Conservation (phyloP, 768 basidiomycete species). For the Lyophyllum atratum region DNA sequence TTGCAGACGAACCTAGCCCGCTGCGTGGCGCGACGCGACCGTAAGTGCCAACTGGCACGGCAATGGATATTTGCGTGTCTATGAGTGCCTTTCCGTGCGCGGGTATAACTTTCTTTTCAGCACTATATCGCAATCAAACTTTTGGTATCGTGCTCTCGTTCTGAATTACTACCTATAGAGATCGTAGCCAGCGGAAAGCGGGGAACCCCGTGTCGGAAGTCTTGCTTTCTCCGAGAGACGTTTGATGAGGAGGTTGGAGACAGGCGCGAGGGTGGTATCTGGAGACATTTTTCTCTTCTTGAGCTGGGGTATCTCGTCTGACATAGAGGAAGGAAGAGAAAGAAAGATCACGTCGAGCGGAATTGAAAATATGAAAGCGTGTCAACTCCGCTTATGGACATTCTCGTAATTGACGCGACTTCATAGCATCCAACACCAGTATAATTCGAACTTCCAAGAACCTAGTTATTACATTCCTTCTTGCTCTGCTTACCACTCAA, state of each 20-base stretch:
- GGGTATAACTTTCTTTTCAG: constrained; percentile 81
- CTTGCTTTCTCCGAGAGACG: constrained; percentile 79
- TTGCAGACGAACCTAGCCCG: constrained; percentile 74
- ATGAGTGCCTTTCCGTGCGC: constrained; percentile 91
- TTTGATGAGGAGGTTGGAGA: constrained; percentile 75
- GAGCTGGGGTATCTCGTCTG: constrained; percentile 32
- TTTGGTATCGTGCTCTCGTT: background rate
- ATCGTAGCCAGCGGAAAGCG: constrained; percentile 92
- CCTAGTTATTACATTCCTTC: background rate
- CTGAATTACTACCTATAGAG: constrained; percentile 69
- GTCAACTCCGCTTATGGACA: constrained; percentile 36
- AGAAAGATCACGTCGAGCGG: constrained; percentile 36
- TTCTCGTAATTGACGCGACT: constrained; percentile 5
- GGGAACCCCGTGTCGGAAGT: constrained; percentile 84
- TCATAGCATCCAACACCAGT: background rate
- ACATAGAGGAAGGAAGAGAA: constrained; percentile 21
- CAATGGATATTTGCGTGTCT: constrained; percentile 90
- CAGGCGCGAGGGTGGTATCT: constrained; percentile 26
- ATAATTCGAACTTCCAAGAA: no score
- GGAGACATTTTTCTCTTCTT: constrained; percentile 67
- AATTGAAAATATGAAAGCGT: constrained; percentile 29
- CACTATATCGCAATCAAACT: constrained; percentile 46
- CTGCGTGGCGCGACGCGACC: constrained; percentile 96
- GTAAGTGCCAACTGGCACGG: constrained; percentile 91
- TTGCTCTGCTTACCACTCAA: constrained; percentile 5